phyloP scores from a whole-genome alignment of 352 stramenopile species.

The Phytophthora sojae region DNA sequence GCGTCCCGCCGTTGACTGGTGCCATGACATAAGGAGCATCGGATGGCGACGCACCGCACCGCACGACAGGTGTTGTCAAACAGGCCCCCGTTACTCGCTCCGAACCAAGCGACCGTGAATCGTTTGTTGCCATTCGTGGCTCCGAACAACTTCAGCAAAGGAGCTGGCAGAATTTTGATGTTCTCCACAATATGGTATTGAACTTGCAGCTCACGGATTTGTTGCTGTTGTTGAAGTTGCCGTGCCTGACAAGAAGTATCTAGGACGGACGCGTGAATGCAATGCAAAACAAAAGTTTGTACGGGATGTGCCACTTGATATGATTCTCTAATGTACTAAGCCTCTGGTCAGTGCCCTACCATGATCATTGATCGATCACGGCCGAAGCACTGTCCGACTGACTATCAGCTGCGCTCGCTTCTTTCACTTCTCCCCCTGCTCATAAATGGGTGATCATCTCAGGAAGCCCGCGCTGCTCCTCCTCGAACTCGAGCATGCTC shows the following conservation, averaged over 20 bases:
- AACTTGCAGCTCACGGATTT: slow-evolving; percentile 4
- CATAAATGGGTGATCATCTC: slow-evolving; percentile 28
- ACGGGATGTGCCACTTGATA: slow-evolving; percentile 25
- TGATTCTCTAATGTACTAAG: slow-evolving; percentile 31
- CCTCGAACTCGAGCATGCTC: slow-evolving; percentile 68
- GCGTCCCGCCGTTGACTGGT: slow-evolving; percentile 7
- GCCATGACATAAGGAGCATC: slow-evolving; percentile 17
- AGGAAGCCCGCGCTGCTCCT: slow-evolving; percentile 30
- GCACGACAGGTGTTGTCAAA: slow-evolving; percentile 24
- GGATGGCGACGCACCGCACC: slow-evolving; percentile 13
- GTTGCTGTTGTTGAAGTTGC: slow-evolving; percentile 5
- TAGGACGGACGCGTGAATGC: neutral
- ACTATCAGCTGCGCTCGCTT: slow-evolving; percentile 16
- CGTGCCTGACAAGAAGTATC: neutral
- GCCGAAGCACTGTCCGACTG: neutral
- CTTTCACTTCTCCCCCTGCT: neutral
- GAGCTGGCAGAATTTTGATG: too few species aligned
- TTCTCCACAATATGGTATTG: too few species aligned
- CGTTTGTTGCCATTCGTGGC: neutral
- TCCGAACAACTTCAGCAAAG: neutral
- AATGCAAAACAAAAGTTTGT: slow-evolving; percentile 11
- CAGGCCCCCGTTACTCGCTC: neutral
- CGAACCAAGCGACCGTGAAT: neutral
- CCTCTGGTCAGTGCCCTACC: neutral
- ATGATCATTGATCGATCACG: slow-evolving; percentile 9